A percentile compares a stretch with the other conserved stretches of the same genome.
phyloP scores from a whole-genome alignment of 345 rosid species.

The Murraya koenigii region DNA sequence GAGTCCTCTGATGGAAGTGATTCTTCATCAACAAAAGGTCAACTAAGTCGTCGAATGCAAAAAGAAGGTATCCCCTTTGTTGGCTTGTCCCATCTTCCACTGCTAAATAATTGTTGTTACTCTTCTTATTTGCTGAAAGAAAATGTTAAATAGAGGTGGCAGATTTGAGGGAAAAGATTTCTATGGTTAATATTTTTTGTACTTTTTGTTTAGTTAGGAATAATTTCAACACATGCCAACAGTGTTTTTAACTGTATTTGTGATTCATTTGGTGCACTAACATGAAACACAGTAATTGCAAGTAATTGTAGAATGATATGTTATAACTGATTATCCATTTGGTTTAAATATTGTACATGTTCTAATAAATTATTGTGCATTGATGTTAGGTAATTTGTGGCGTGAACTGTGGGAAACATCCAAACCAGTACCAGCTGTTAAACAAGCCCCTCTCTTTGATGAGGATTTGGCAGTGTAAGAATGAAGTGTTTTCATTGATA shows the following conservation, averaged over 20 bases:
- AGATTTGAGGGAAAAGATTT: neutral
- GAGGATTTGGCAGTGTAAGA: constrained; percentile 97
- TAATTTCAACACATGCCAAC: neutral
- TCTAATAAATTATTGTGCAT: constrained; percentile 14
- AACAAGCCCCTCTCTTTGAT: constrained; percentile 86
- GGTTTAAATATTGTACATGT: neutral
- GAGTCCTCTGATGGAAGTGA: constrained; percentile 37
- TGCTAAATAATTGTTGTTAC: constrained; percentile 1
- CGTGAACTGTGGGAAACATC: constrained; percentile 92
- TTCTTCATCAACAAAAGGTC: constrained; percentile 58
- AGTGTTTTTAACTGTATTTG: neutral
- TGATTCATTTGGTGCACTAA: neutral
- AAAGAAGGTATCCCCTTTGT: constrained; percentile 66
- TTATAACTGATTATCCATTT: neutral
- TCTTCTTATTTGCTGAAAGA: neutral
- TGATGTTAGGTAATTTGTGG: constrained; percentile 84
- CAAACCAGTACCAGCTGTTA: constrained; percentile 84
- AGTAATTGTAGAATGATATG: neutral
- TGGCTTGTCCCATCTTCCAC: neutral
- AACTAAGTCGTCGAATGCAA: constrained; percentile 90
- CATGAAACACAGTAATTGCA: neutral
- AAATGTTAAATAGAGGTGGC: neutral
- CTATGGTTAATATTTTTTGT: neutral
- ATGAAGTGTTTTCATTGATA: constrained; percentile 8
- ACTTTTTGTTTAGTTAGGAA: neutral